These are phyloP conservation scores for Sphagnum tenellum DNA, from an alignment of 225 moss, liverwort and hornwort genomes.

Conservation along the genomic window DNA sequence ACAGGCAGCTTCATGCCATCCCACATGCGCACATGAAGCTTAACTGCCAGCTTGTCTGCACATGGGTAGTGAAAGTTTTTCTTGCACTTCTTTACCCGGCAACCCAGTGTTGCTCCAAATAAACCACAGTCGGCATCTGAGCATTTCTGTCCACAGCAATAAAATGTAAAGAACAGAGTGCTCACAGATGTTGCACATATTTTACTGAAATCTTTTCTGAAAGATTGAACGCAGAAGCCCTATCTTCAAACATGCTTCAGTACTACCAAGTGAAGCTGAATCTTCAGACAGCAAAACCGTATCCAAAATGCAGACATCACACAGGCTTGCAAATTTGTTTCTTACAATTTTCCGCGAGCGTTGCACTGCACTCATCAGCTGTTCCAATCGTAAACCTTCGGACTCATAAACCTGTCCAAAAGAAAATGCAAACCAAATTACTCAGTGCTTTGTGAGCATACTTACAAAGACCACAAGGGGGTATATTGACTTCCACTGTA, in stretches of 20 bases:
- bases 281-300: no score
- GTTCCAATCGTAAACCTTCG: conserved; percentile 19
- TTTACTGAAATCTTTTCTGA: no score
- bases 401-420: conserved; percentile 52
- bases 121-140: conserved; percentile 65
- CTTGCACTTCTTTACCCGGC: conserved; percentile 63
- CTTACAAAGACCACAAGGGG: no score
- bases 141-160: conserved; percentile 31
- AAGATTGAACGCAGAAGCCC: no score
- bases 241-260: no score
- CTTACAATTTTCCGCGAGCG: conserved; percentile 41
- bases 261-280: no score
- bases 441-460: no score
- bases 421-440: no score
- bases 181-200: conserved; percentile 2
- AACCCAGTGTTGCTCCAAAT: conserved; percentile 82
- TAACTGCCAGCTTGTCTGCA: conserved; percentile 63
- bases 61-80: conserved; percentile 87
- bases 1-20: conserved; percentile 69
- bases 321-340: neutral
- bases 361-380: conserved; percentile 24
- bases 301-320: no score
- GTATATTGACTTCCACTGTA: no score
- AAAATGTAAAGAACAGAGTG: neutral
- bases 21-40: conserved; percentile 77